Evolutionary conservation across 2,329 filamentous ascomycete species (phyloP).

Genomic region (Cryphonectria naterciae): DNA sequence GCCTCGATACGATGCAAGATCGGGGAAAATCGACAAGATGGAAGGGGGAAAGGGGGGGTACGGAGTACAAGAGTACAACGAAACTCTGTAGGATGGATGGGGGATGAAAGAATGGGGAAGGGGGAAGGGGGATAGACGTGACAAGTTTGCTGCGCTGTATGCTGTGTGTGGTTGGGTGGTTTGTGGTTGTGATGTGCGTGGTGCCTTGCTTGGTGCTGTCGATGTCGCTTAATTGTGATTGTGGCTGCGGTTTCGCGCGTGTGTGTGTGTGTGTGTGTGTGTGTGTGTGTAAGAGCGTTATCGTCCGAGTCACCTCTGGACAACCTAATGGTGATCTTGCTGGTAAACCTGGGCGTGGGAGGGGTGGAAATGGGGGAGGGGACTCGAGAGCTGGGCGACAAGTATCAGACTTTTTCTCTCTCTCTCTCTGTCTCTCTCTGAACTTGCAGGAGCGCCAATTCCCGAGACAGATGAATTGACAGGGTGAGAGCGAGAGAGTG

Average conservation of each 20-base stretch:
- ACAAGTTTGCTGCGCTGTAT: neutral
- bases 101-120: slow-evolving; percentile 5
- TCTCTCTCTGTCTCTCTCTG: neutral
- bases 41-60: neutral
- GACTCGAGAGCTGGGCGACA: neutral
- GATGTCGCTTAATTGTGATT: neutral
- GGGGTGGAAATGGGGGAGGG: neutral
- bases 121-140: neutral
- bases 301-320: neutral
- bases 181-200: neutral
- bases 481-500: neutral
- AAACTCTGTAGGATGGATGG: neutral
- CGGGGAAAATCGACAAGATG: neutral
- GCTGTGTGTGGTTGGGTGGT: too few species aligned
- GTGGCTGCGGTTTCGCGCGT: neutral
- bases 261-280: neutral
- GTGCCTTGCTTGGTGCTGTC: neutral
- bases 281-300: neutral
- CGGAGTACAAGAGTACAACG: slow-evolving; percentile 3
- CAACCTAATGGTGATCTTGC: neutral
- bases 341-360: neutral
- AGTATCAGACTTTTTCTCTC: neutral
- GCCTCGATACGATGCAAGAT: slow-evolving; percentile 11
- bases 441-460: neutral
- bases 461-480: neutral